Percentiles rank a stretch among this genome's conserved stretches.
phyloP scores from a whole-genome alignment of 306 rosid species.

The Vigna mungo region DNA sequence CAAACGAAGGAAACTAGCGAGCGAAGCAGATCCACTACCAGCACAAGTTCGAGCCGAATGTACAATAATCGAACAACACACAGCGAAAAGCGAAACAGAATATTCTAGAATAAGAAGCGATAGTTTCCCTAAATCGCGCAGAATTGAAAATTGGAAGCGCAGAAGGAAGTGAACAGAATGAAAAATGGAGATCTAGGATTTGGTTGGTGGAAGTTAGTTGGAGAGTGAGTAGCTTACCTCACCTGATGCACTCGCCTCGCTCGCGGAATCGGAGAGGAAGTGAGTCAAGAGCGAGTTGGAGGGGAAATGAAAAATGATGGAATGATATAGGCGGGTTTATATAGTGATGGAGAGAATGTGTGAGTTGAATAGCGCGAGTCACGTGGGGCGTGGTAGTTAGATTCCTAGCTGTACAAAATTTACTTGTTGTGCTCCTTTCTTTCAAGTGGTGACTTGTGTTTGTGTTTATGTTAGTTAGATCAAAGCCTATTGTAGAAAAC shows the following conservation, averaged over 20 bases:
- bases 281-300: constrained; percentile 37
- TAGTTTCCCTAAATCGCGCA: neutral
- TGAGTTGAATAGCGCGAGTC: constrained; percentile 41
- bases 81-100: neutral
- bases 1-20: constrained; percentile 19
- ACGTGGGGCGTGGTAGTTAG: constrained; percentile 74
- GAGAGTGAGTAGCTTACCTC: constrained; percentile 35
- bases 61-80: neutral
- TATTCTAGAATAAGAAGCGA: constrained; percentile 3
- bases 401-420: constrained; percentile 41
- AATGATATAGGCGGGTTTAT: constrained; percentile 32
- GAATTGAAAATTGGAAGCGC: neutral
- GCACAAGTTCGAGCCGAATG: constrained; percentile 8
- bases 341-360: constrained; percentile 29
- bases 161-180: neutral
- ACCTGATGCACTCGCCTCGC: constrained; percentile 46
- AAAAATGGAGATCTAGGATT: constrained; percentile 39
- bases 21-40: constrained; percentile 43
- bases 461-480: constrained; percentile 18
- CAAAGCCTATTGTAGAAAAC: too few species aligned
- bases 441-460: too few species aligned
- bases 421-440: neutral
- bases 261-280: neutral
- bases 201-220: constrained; percentile 16
- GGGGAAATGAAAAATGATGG: constrained; percentile 30